Evolutionary conservation across 306 rosid genomes (phyloP), one percentile per base, ranked within the genome.

Genomic region (Casuarina cunninghamiana): DNA sequence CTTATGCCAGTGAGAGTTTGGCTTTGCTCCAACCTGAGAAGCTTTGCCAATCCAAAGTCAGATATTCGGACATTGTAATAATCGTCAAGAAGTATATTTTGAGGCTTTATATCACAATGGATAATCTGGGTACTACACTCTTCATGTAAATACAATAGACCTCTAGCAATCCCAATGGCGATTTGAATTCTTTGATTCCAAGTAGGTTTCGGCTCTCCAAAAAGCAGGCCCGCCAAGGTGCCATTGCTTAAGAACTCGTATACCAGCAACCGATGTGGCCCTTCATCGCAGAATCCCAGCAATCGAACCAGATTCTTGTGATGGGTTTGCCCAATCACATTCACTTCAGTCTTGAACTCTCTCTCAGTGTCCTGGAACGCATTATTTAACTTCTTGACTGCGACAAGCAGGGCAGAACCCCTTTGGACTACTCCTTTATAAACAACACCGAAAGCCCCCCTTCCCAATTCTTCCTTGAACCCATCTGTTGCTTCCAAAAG

Each of bases 311-410:
- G 62, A 55, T 55, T 55, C 62, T 55, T 55, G 2, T 55, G 37
- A n/a, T 19, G 37, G n/a, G 13, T 19, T 6, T 55, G 37, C n/a
- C 62, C 13, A 1, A 55, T 21, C 38, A 57, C 63, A 2, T 6
- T 19, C 11, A 57, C 63, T 57, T 57, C 38, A 57, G 37, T 19
- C 13, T 57, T 57, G 63, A 71, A 90, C 51, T 90, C 94, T 62
- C 57, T 75, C 43, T 84, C 84, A 65, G 32, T 79, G 35, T 88
- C 84, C 37, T 82, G 78, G 68, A 79, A 54, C 62, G 75, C 41
- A 63, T 72, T 77, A 81, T 86, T 62, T 71, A 90, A 73, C 67
- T 45, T 81, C 55, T 90, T 86, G 5, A 86, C 90, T 0, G 91
- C 90, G 19, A 84, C 78, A 1, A 2, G 81, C 7, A 13, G 39